These are phyloP conservation scores for Rhodosporidiobolus sp. DNA, from an alignment of 768 basidiomycete species.

Conservation along the genomic window DNA sequence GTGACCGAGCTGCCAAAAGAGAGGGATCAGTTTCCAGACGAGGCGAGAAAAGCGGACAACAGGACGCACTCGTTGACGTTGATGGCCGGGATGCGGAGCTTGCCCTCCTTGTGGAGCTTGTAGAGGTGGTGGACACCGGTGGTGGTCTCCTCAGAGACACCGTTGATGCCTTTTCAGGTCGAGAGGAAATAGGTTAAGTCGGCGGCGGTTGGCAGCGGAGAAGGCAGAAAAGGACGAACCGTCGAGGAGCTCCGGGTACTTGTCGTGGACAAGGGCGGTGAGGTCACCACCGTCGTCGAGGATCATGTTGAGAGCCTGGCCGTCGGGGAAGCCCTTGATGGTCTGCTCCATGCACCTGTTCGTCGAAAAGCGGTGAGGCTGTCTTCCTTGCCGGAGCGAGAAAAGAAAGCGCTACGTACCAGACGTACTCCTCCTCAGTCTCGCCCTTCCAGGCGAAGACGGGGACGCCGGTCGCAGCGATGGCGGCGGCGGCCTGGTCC, in stretches of 20 bases:
- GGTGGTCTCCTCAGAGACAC: constrained; percentile 98
- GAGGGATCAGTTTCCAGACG: neutral
- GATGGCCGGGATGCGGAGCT: constrained; percentile 95
- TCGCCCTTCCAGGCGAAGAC: constrained; percentile 99
- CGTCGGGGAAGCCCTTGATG: constrained; percentile 76
- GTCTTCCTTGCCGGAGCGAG: fast-evolving
- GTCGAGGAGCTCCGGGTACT: constrained; percentile 82
- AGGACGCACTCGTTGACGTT: constrained; percentile 75
- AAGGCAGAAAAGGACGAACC: constrained; percentile 52
- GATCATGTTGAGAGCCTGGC: constrained; percentile 92
- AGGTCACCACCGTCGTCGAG: constrained; percentile 98
- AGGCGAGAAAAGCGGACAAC: neutral
- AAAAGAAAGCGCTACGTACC: constrained; percentile 60
- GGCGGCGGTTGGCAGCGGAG: neutral
- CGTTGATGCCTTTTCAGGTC: constrained; percentile 64
- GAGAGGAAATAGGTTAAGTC: neutral
- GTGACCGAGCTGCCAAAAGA: constrained; percentile 77
- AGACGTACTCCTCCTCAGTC: constrained; percentile 95
- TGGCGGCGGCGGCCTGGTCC: constrained; percentile 94
- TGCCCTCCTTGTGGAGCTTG: constrained; percentile 94
- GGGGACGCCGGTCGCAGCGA: constrained; percentile 92
- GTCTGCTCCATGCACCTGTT: constrained; percentile 70
- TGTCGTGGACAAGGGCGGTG: constrained; percentile 90
- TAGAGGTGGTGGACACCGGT: constrained; percentile 99
- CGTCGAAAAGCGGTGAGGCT: too few relatives aligned